Percentiles rank a stretch among this genome's conserved stretches.
phyloP scores from a whole-genome alignment of 2,329 filamentous ascomycete species.

The Claviceps spartinae region DNA sequence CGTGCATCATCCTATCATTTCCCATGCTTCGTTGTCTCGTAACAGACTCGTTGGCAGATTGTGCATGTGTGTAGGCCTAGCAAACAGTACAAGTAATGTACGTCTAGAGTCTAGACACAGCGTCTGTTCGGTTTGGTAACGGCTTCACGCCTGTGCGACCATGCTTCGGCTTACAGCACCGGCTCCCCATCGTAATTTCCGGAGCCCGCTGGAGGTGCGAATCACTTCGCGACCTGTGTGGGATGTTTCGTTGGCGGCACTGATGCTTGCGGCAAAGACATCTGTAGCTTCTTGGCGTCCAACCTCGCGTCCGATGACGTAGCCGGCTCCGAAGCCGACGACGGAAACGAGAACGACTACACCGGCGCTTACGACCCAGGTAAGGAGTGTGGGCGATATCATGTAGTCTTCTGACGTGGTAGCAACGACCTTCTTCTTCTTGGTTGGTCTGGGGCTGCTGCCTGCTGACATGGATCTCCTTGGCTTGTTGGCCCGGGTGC shows the following conservation, averaged over 20 bases:
- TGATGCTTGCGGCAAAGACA: constrained; percentile 27
- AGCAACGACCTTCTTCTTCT: constrained; percentile 45
- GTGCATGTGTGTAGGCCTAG: no score
- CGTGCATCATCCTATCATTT: neutral
- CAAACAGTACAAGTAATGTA: no score
- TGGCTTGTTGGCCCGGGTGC: constrained; percentile 26
- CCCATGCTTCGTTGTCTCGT: neutral
- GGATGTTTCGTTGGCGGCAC: constrained; percentile 30
- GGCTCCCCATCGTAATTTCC: constrained; percentile 40
- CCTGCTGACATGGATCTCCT: constrained; percentile 33
- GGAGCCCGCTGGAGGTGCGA: constrained; percentile 36
- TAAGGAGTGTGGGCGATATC: constrained; percentile 46
- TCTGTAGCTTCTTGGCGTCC: constrained; percentile 49
- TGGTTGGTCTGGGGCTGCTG: constrained; percentile 33
- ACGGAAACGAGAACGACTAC: constrained; percentile 55
- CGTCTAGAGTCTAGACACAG: no score
- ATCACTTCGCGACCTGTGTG: constrained; percentile 42
- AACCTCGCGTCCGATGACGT: constrained; percentile 53
- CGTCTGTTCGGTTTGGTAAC: neutral
- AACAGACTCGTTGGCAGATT: neutral
- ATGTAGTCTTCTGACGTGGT: constrained; percentile 23
- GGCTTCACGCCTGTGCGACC: constrained; percentile 23
- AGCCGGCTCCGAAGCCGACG: constrained; percentile 55
- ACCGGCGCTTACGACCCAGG: constrained; percentile 53
- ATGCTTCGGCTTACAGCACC: constrained; percentile 38